phyloP scores from a whole-genome alignment of 2,329 filamentous ascomycete genomes.

The Aspergillus sp. region DNA sequence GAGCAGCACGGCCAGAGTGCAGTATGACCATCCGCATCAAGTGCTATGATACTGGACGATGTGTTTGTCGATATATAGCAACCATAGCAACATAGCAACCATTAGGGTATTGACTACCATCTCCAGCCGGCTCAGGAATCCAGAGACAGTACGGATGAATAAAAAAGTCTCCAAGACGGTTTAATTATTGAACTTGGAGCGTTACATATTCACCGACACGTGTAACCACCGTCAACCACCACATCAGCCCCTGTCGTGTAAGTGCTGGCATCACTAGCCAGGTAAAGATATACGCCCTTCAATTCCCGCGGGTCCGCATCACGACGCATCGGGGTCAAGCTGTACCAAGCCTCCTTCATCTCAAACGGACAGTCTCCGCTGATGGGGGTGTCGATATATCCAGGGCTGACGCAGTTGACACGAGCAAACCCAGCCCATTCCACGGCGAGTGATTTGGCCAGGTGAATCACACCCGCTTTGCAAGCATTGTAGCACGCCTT shows the following conservation, averaged over 20 bases:
- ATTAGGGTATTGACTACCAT: no score
- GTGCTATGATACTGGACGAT: no score
- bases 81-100: no score
- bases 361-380: conserved; percentile 1
- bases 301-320: conserved; percentile 69
- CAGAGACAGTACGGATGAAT: no score
- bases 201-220: background rate
- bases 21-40: no score
- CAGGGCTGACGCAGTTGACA: conserved; percentile 51
- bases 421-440: conserved; percentile 56
- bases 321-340: conserved; percentile 2
- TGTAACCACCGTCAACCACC: conserved; percentile 69
- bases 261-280: conserved; percentile 72
- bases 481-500: conserved; percentile 56
- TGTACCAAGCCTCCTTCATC: conserved; percentile 6
- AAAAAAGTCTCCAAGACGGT: no score
- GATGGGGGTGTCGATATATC: conserved; percentile 52
- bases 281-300: conserved; percentile 73
- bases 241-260: conserved; percentile 73
- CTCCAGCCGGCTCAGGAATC: no score
- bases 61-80: no score
- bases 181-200: no score
- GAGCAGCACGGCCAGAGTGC: no score
- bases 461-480: conserved; percentile 55
- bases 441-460: conserved; percentile 52